Base-by-base conservation (phyloP, 805 yeast genomes). In the Candida sphagnicola region DNA sequence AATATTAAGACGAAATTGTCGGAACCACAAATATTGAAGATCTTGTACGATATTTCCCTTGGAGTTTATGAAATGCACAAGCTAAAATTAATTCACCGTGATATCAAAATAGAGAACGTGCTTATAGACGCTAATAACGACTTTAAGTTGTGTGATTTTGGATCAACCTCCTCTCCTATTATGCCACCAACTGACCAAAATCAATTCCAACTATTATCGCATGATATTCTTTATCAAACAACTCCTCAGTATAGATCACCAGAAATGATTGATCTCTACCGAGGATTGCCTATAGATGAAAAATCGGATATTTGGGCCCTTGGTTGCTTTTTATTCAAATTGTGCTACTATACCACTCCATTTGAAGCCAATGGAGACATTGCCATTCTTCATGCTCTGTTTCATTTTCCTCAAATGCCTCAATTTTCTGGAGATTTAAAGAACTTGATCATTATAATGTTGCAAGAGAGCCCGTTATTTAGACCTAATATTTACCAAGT, bases 221-320 rank as follows among this genome's bases (percentile, higher is more conserved):
- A 86, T 53, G 96, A 91, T 57, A 79, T 91, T 40, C 76, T 87
- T 52, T 79, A 82, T 46, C 95, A 91, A 55, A 91, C 99, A 0
- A 91, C 99, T 3, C 95, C 96, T 12, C 99, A 93, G 60, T 91
- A 91, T 57, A 71, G 99, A 46, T 73, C 95, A 0, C 99, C 99
- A 0, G 99, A 91, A 57, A 93, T 91, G 98, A 77, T 91, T 40
- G 97, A 91, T 61, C 71, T 90, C 18, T 82, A 83, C 56, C 70
- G 88, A 34, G 85, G 89, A 5, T 65, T 80, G 34, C 93, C 96
- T 2, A 85, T 91, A 29, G 93, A 91, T 60, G 95, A 90, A 52
- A 88, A 88, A 60, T 74, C 91, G 5, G 99, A 91, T 62, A 85
- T 91, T 34, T 91, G 99, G 99, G 99, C 99, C 0, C 65, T 91